Conservation (phyloP, 495 filamentous ascomycete genomes). For the Hypoxylon rickii region DNA sequence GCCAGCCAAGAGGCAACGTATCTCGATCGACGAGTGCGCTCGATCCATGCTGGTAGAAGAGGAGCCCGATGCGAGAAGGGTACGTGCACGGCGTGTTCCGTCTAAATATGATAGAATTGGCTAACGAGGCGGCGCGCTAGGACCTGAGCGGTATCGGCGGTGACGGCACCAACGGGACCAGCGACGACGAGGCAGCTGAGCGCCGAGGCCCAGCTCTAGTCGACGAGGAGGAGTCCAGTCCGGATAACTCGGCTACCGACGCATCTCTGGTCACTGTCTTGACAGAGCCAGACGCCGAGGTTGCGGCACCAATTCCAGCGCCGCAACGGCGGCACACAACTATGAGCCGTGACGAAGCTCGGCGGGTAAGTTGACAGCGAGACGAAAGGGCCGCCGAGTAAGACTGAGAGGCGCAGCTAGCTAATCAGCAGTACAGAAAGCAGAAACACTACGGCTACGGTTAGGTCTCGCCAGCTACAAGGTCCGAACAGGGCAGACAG, state of each 20-base stretch:
- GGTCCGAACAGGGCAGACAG: conserved; percentile 55
- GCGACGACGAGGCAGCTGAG: conserved; percentile 9
- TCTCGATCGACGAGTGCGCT: conserved; percentile 7
- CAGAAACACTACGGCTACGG: conserved; percentile 54
- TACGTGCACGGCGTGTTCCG: not conserved
- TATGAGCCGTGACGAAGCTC: conserved; percentile 49
- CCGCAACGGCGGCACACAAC: conserved; percentile 10
- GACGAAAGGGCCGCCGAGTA: not conserved
- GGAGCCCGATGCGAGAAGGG: not conserved
- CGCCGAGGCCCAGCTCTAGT: conserved; percentile 32
- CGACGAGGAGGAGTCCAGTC: conserved; percentile 40
- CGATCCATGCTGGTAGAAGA: not conserved
- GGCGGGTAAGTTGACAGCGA: conserved; percentile 49
- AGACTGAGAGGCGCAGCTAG: not conserved
- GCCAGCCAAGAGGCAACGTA: conserved; percentile 30
- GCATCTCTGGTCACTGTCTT: conserved; percentile 44
- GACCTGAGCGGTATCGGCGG: not conserved
- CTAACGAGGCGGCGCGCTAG: conserved; percentile 13
- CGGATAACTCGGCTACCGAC: conserved; percentile 45
- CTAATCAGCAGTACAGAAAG: conserved; percentile 44
- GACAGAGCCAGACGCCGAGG: conserved; percentile 44
- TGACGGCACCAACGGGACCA: not conserved
- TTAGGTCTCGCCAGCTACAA: conserved; percentile 59
- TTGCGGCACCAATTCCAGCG: conserved; percentile 6
- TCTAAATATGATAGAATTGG: not conserved